A percentile compares a stretch with the other conserved stretches of the same genome.
phyloP scores from a whole-genome alignment of 2,329 filamentous ascomycete genomes.

The Scopulariopsis brevicaulis region DNA sequence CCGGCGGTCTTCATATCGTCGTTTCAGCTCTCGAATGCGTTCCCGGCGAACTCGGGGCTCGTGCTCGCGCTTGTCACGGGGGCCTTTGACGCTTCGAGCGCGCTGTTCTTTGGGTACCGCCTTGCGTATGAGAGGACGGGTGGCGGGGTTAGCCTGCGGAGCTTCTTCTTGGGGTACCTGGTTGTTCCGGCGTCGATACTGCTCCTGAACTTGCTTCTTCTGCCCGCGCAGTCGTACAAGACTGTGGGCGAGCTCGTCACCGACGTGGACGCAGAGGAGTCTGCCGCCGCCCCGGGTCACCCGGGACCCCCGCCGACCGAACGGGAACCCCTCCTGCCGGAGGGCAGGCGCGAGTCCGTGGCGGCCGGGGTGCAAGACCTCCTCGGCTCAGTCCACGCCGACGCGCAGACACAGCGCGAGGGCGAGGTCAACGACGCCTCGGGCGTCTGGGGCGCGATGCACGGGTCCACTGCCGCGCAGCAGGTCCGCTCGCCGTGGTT shows the following conservation, averaged over 20 bases:
- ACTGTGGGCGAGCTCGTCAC: conserved; percentile 74
- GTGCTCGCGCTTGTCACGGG: conserved; percentile 72
- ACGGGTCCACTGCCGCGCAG: conserved; percentile 55
- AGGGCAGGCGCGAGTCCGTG: conserved; percentile 43
- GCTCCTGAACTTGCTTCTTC: conserved; percentile 54
- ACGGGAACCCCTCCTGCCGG: conserved; percentile 36
- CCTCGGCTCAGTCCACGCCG: conserved; percentile 50
- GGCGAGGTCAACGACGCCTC: conserved; percentile 58
- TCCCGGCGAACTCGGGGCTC: conserved; percentile 65
- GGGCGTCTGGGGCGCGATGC: conserved; percentile 81
- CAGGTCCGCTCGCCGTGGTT: conserved; percentile 81
- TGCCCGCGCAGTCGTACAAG: conserved; percentile 71
- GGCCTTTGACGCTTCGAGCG: conserved; percentile 74
- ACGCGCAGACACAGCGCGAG: conserved; percentile 54
- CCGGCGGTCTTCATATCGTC: conserved; percentile 75
- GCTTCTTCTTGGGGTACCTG: conserved; percentile 65
- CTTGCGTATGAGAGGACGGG: conserved; percentile 51
- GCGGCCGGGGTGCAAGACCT: conserved; percentile 64
- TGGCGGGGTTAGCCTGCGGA: conserved; percentile 45
- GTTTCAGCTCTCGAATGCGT: conserved; percentile 77
- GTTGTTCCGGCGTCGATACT: conserved; percentile 57
- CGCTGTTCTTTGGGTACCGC: conserved; percentile 65
- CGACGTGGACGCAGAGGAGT: conserved; percentile 18
- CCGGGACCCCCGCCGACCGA: conserved; percentile 15
- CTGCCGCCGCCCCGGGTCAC: conserved; percentile 36